Evolutionary conservation across 331 rosid species (phyloP).

Genomic region (Rosa hybrid): DNA sequence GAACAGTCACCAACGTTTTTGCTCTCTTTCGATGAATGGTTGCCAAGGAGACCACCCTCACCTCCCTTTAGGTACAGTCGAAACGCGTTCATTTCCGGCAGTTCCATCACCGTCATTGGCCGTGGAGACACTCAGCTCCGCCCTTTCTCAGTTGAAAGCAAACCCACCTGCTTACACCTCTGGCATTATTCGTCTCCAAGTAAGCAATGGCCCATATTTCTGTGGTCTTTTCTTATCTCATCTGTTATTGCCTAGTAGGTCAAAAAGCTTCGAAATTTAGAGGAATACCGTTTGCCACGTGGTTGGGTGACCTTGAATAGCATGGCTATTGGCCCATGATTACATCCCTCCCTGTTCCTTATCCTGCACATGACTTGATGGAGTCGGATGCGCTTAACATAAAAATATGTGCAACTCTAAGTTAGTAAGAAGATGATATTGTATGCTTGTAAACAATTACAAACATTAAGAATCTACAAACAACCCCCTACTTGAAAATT

Average conservation of each 20-base stretch:
- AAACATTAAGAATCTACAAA: background rate
- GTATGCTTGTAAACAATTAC: background rate
- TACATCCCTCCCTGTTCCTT: conserved; percentile 3
- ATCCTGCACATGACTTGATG: conserved; percentile 7
- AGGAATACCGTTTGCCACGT: conserved; percentile 34
- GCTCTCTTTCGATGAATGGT: conserved; percentile 75
- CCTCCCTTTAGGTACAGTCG: conserved; percentile 49
- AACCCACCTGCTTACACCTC: conserved; percentile 59
- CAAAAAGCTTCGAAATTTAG: background rate
- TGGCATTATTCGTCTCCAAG: conserved; percentile 82
- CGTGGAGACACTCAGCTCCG: conserved; percentile 51
- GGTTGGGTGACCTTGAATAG: conserved; percentile 18
- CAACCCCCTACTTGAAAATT: background rate
- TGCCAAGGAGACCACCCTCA: conserved; percentile 39
- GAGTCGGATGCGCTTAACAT: background rate
- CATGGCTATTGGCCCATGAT: background rate
- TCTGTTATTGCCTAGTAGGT: background rate
- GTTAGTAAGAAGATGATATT: background rate
- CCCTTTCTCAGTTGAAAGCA: conserved; percentile 48
- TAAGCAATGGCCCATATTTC: conserved; percentile 7
- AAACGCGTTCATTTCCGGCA: conserved; percentile 50
- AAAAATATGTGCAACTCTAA: background rate
- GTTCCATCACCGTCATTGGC: conserved; percentile 64
- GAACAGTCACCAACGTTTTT: conserved; percentile 24
- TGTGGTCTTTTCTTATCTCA: conserved; percentile 5